Evolutionary conservation across 2,329 filamentous ascomycete genomes (phyloP).

Genomic region (Talaromyces sp.): DNA sequence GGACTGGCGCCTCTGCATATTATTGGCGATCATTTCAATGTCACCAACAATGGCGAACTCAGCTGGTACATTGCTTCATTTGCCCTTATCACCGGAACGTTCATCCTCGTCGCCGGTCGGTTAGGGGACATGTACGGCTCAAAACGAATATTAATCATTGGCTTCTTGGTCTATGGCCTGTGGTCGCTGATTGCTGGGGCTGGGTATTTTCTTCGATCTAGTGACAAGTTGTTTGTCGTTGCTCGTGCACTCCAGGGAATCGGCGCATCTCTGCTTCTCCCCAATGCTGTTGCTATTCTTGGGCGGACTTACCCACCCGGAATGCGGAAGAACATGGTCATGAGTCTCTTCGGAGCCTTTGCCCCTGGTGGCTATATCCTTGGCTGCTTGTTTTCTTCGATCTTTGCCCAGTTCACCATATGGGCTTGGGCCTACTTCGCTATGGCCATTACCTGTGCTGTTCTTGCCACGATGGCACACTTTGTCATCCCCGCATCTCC

Average conservation of each 20-base stretch:
- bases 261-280: slow-evolving; percentile 42
- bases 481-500: slow-evolving; percentile 36
- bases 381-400: slow-evolving; percentile 35
- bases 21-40: slow-evolving; percentile 1
- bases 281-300: slow-evolving; percentile 43
- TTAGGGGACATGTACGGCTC: slow-evolving; percentile 50
- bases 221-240: slow-evolving; percentile 21
- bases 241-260: slow-evolving; percentile 35
- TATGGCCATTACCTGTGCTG: slow-evolving; percentile 10
- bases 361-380: slow-evolving; percentile 39
- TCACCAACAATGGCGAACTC: neutral
- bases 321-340: slow-evolving; percentile 40
- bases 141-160: slow-evolving; percentile 46
- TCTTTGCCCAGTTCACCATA: slow-evolving; percentile 40
- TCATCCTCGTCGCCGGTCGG: slow-evolving; percentile 47
- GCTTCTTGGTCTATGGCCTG: slow-evolving; percentile 47
- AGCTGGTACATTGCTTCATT: slow-evolving; percentile 47
- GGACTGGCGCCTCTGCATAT: slow-evolving; percentile 7
- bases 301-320: slow-evolving; percentile 40
- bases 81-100: slow-evolving; percentile 47
- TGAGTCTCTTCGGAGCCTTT: slow-evolving; percentile 42
- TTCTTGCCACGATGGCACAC: slow-evolving; percentile 24
- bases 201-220: slow-evolving; percentile 29
- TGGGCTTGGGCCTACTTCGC: slow-evolving; percentile 43
- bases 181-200: slow-evolving; percentile 46